Evolutionary conservation across 805 yeast species (phyloP), one percentile per base, ranked within the genome.

Genomic region (Barnettozyma wickerhamii): DNA sequence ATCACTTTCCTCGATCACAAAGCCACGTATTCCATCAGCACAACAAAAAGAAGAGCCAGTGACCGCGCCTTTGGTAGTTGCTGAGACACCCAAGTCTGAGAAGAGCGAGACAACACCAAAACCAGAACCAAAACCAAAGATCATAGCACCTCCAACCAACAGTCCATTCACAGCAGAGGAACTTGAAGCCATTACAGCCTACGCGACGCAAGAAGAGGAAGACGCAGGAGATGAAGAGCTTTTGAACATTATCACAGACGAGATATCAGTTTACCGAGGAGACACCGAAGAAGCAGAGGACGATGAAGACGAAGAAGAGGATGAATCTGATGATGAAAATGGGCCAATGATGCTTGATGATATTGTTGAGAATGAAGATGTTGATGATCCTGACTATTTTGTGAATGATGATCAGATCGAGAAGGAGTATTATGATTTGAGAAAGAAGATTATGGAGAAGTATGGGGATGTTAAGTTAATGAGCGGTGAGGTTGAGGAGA

Each of bases 311-410:
- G 65, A 64, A 10, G 63, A 49, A 17, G 65, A 60, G 12, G 49
- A 45, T 4, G 56, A 52, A 9, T 64, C 58, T 5, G 69, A 62
- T 6, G 64, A 60, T 1, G 65, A 56, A 13, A 67, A 67, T 14
- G 65, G 60, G 0, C 65, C 68, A 17, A 62, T 73, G 39, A 47
- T 75, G 35, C 48, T 59, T 3, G 77, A 71, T 29, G 59, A 61
- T 17, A 65, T 74, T 32, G 62, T 73, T 3, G 82, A 57, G 30
- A 56, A 55, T 23, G 69, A 62, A 6, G 55, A 59, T 3, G 59
- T 54, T 20, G 62, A 58, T 15, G 54, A 50, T 10, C 59, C 58
- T 1, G 53, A 52, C 19, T 52, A 51, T 32, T 49, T 43, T 32
- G 46, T 62, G 5, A 64, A 57, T 37, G 51, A 53, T 7, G 52